These are phyloP conservation scores for Neurospora cerealis DNA, from an alignment of 495 filamentous ascomycete genomes.

Conservation along the genomic window DNA sequence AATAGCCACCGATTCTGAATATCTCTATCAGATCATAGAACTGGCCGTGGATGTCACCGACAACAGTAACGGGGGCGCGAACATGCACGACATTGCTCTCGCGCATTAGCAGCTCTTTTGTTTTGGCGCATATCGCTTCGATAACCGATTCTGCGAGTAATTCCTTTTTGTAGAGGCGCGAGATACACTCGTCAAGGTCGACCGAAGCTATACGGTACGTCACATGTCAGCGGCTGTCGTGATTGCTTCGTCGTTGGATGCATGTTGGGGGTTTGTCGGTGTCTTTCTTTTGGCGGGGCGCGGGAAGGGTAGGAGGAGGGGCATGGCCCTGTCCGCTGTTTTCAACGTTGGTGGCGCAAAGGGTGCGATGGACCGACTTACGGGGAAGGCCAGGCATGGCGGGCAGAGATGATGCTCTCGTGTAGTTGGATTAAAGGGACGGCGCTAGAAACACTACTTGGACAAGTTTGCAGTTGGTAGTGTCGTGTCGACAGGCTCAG, in stretches of 20 bases:
- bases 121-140: constrained; percentile 98
- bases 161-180: constrained; percentile 90
- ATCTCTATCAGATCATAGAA: constrained; percentile 99
- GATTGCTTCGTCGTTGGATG: background rate
- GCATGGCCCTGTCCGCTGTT: background rate
- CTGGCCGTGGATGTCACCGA: constrained; percentile 97
- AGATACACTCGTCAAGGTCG: constrained; percentile 96
- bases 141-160: constrained; percentile 94
- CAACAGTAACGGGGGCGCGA: constrained; percentile 90
- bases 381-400: constrained; percentile 85
- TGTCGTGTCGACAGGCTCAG: background rate
- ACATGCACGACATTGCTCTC: constrained; percentile 99
- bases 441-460: background rate
- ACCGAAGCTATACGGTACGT: constrained; percentile 59
- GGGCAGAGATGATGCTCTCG: constrained; percentile 6
- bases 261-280: background rate
- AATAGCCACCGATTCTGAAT: constrained; percentile 93
- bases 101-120: constrained; percentile 97
- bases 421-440: background rate
- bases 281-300: constrained; percentile 6
- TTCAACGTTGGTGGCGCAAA: constrained; percentile 1
- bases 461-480: background rate
- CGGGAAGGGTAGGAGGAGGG: constrained; percentile 2
- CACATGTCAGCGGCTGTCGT: background rate
- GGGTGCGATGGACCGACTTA: constrained; percentile 32